Evolutionary conservation across 495 filamentous ascomycete genomes (phyloP), one percentile per base, ranked within the genome.

Genomic region (Paragyromitra xinjiangensis): DNA sequence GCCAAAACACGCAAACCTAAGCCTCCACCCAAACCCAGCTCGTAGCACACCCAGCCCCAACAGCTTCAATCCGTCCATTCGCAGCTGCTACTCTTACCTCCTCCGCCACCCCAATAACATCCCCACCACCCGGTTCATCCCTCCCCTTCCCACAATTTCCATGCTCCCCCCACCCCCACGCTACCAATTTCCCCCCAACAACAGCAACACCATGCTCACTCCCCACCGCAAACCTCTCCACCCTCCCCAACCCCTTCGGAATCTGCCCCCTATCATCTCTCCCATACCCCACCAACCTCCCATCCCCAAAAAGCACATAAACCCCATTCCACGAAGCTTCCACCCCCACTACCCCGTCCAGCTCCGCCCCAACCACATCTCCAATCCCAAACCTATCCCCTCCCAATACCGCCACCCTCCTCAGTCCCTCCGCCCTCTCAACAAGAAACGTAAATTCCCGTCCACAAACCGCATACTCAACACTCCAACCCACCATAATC

Each of bases 121-220:
- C 92, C 84, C 88, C 90, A 72, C 84, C 84, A 8, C 87, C 91
- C 58, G 89, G 90, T 42, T 92, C 88, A 82, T 92, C 88, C 2
- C 91, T 89, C 75, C 85, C 53, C 50, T 69, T 69, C 24, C 95
- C 95, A 83, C 95, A 98, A 84, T 98, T 98, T 11, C 95, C 95
- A 87, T 99, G 95, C 85, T 97, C 93, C 0, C 94, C 94, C 95
- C 95, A 99, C 16, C 95, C 95, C 92, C 94, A 98, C 3, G 91
- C 88, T 50, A 93, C 82, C 12, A 97, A 84, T 24, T 80, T 84
- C 62, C 87, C 85, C n/a, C 83, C 84, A 3, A 90, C 87, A 39
- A 94, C 79, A 8, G 89, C 93, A 75, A 98, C 77, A 12, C 86
- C 89, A 84, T 99, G 95, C 84, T 98, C 95, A 81, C 94, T 97